Percentiles rank a stretch among this genome's conserved stretches.
Conservation (phyloP, 352 stramenopile genomes). For the Phytophthora meadii region DNA sequence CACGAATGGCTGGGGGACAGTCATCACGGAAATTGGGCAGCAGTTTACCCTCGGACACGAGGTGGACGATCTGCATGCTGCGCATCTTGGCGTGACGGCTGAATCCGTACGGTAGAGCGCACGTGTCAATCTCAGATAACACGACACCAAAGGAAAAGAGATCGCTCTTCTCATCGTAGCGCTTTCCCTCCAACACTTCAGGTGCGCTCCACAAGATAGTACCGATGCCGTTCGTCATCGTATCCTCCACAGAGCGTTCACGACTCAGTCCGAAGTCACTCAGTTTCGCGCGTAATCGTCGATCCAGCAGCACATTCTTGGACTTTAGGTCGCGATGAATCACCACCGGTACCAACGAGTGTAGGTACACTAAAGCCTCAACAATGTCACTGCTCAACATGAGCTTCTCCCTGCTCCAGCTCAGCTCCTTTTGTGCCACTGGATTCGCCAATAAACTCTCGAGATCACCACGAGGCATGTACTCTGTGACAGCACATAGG, state of each 20-base stretch:
- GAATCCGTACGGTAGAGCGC: constrained; percentile 74
- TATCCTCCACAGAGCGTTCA: constrained; percentile 70
- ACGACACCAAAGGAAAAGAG: constrained; percentile 83
- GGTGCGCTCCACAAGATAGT: constrained; percentile 81
- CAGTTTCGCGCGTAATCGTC: constrained; percentile 68
- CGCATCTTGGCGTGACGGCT: constrained; percentile 72
- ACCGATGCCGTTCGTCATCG: constrained; percentile 80
- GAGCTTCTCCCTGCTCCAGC: constrained; percentile 68
- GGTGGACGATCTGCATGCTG: constrained; percentile 86
- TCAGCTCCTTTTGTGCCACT: constrained; percentile 47
- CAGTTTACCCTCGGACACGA: constrained; percentile 79
- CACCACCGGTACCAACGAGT: constrained; percentile 68
- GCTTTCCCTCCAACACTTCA: constrained; percentile 73
- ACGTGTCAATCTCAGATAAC: constrained; percentile 81
- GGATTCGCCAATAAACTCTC: constrained; percentile 55
- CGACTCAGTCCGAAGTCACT: constrained; percentile 80
- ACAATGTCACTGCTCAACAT: constrained; percentile 67
- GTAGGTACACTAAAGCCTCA: constrained; percentile 74
- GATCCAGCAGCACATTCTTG: constrained; percentile 76
- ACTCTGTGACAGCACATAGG: constrained; percentile 82
- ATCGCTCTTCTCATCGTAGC: constrained; percentile 82
- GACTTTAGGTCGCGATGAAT: constrained; percentile 83
- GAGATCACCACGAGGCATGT: constrained; percentile 79
- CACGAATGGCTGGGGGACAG: constrained; percentile 58
- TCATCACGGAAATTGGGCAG: constrained; percentile 76